These are phyloP conservation scores for Wickerhamomyces canadensis DNA, from an alignment of 805 yeast genomes.

Conservation along the genomic window DNA sequence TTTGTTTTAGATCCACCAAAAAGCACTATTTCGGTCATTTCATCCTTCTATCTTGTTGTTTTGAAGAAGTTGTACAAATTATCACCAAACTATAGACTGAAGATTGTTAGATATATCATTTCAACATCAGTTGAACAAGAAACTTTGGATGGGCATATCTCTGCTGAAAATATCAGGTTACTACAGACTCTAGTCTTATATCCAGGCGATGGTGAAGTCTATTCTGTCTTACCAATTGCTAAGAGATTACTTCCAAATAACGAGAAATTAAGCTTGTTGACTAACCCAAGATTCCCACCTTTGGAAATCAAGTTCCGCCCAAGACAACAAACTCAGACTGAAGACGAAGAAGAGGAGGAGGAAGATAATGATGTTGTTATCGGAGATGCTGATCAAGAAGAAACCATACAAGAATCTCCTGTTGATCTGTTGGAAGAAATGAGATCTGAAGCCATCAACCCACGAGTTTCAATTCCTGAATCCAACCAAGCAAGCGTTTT, in stretches of 20 bases:
- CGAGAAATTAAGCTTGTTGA: constrained; percentile 50
- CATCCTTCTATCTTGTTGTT: constrained; percentile 42
- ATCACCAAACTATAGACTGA: constrained; percentile 58
- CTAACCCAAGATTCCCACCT: constrained; percentile 72
- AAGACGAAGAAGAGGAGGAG: constrained; percentile 25
- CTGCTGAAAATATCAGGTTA: constrained; percentile 28
- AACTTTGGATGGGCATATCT: constrained; percentile 24
- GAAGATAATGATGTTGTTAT: constrained; percentile 11
- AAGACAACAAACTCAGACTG: constrained; percentile 19
- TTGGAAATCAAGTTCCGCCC: constrained; percentile 18
- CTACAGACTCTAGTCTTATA: constrained; percentile 54
- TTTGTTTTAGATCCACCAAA: constrained; percentile 40
- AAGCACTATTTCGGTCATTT: constrained; percentile 26
- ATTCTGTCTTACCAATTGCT: constrained; percentile 69
- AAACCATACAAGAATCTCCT: constrained; percentile 7
- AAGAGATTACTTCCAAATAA: constrained; percentile 43
- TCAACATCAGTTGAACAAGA: constrained; percentile 30
- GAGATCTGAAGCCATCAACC: constrained; percentile 3
- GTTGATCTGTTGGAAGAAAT: constrained; percentile 15
- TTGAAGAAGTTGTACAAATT: constrained; percentile 42
- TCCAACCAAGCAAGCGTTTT: constrained; percentile 10
- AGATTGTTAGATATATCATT: constrained; percentile 44
- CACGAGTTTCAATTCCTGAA: constrained; percentile 5
- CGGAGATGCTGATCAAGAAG: constrained; percentile 3
- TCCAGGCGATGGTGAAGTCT: constrained; percentile 57